These are phyloP conservation scores for Polygonum maritimum DNA, from an alignment of 148 eudicot species.

Conservation along the genomic window DNA sequence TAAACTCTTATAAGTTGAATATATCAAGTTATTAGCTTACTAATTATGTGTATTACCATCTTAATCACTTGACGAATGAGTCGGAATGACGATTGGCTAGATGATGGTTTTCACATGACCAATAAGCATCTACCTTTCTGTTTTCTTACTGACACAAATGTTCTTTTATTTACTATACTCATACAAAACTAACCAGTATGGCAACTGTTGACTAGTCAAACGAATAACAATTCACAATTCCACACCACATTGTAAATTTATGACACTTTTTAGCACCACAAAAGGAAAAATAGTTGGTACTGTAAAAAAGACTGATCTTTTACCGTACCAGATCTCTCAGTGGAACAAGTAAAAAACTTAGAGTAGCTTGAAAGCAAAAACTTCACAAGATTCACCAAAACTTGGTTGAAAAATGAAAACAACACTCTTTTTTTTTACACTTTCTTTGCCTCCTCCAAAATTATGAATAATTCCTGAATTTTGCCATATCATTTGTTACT, in stretches of 20 bases:
- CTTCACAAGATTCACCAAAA: neutral
- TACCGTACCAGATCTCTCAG: neutral
- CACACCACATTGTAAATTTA: neutral
- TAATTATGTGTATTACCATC: no score
- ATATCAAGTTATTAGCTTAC: no score
- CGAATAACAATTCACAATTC: neutral
- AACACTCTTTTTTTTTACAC: neutral
- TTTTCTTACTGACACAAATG: no score
- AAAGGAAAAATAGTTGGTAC: no score
- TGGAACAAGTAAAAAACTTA: neutral
- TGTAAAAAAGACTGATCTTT: neutral
- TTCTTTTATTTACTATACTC: no score
- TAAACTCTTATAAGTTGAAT: no score
- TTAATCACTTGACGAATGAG: no score
- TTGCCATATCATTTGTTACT: neutral
- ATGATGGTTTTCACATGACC: neutral
- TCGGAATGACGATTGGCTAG: no score
- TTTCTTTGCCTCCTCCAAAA: neutral
- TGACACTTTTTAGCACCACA: neutral
- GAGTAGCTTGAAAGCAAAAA: slow-evolving; percentile 7
- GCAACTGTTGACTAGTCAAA: slow-evolving; percentile 5
- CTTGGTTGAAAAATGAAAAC: neutral
- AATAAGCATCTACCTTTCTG: neutral
- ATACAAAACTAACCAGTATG: neutral
- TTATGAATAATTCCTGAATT: neutral